Evolutionary conservation across 257 asterid species (phyloP).

Genomic region (Verbascum thapsus): DNA sequence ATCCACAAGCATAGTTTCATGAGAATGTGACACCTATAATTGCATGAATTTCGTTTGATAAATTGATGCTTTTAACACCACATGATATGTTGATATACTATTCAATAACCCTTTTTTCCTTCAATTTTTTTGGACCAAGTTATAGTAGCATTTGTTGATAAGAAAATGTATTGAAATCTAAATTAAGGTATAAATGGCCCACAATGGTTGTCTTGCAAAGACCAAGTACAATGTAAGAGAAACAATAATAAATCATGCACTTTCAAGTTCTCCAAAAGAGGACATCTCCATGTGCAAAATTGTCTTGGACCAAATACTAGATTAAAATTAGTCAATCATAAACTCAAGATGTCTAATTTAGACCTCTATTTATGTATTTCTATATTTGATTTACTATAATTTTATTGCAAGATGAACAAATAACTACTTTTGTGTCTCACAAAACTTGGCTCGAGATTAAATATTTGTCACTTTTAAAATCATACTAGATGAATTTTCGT

Average conservation of each 20-base stretch:
- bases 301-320: constrained; percentile 24
- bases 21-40: constrained; percentile 24
- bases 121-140: not conserved
- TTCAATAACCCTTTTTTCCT: not conserved
- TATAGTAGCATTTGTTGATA: not conserved
- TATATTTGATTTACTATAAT: not conserved
- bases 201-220: constrained; percentile 36
- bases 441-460: too few relatives aligned
- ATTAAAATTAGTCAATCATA: constrained; percentile 26
- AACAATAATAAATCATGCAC: constrained; percentile 22
- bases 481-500: too few relatives aligned
- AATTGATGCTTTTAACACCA: constrained; percentile 33
- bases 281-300: constrained; percentile 36
- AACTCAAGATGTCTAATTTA: not conserved
- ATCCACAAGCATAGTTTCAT: constrained; percentile 32
- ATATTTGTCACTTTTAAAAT: too few relatives aligned
- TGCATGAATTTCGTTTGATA: constrained; percentile 13
- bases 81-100: constrained; percentile 41
- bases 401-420: not conserved
- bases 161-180: constrained; percentile 21
- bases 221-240: constrained; percentile 48
- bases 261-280: constrained; percentile 25
- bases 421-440: too few relatives aligned
- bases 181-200: constrained; percentile 36
- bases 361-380: not conserved